Conservation (phyloP, 441 rosid genomes). For the Adansonia gregorii region DNA sequence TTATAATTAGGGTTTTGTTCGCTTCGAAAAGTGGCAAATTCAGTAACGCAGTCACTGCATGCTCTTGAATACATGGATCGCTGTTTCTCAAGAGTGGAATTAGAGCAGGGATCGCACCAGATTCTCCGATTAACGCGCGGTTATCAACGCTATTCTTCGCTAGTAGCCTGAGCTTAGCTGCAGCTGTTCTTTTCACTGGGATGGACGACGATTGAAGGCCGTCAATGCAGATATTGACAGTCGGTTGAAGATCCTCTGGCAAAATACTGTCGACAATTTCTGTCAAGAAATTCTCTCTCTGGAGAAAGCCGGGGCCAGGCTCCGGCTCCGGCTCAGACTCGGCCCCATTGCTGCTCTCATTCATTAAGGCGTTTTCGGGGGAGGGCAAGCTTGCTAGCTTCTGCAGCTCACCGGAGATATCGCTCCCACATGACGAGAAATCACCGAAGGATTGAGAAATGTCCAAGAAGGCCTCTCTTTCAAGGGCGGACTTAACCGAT, state of each 20-base stretch:
- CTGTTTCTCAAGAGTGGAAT: constrained; percentile 74
- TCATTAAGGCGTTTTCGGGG: constrained; percentile 35
- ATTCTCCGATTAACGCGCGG: constrained; percentile 78
- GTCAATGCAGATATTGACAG: constrained; percentile 83
- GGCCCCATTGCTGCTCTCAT: constrained; percentile 23
- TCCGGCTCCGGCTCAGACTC: constrained; percentile 53
- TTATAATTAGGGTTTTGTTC: constrained; percentile 62
- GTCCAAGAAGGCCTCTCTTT: constrained; percentile 62
- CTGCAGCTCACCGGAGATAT: constrained; percentile 66
- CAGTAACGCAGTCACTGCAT: constrained; percentile 80
- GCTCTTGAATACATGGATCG: constrained; percentile 92
- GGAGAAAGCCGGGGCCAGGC: constrained; percentile 79
- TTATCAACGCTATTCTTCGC: constrained; percentile 89
- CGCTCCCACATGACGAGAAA: constrained; percentile 1
- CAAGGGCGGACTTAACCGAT: constrained; percentile 43
- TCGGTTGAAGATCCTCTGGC: constrained; percentile 92
- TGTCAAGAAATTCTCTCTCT: constrained; percentile 81
- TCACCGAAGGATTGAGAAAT: constrained; percentile 49
- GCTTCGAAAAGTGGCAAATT: constrained; percentile 79
- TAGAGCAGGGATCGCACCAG: constrained; percentile 79
- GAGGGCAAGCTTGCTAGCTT: constrained; percentile 74
- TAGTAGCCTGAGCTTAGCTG: constrained; percentile 76
- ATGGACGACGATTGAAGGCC: constrained; percentile 67
- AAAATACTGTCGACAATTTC: constrained; percentile 91
- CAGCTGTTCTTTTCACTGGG: constrained; percentile 80